Percentiles rank a stretch among this genome's conserved stretches.
These are phyloP conservation scores for Mycena sp. DNA, from an alignment of 1,284 basidiomycete species.

Conservation along the genomic window DNA sequence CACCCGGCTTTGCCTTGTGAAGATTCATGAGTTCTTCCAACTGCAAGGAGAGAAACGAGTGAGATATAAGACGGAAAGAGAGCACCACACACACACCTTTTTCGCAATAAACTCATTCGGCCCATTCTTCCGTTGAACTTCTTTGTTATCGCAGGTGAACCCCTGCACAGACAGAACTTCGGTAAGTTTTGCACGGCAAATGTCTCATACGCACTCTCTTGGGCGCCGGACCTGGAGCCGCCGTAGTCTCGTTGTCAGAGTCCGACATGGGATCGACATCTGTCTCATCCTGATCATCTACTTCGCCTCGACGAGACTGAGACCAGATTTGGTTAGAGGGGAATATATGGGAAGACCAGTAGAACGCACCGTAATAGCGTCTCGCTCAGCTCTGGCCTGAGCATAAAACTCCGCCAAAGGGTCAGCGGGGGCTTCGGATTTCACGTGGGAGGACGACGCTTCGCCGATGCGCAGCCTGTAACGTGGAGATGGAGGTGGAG, in stretches of 20 bases:
- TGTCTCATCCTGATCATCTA: constrained; percentile 9
- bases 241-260: constrained; percentile 32
- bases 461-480: background rate
- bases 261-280: constrained; percentile 24
- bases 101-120: constrained; percentile 54
- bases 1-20: constrained; percentile 62
- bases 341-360: constrained; percentile 20
- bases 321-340: constrained; percentile 1
- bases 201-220: constrained; percentile 36
- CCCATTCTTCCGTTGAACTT: constrained; percentile 34
- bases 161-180: constrained; percentile 47
- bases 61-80: background rate
- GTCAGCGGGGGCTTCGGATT: constrained; percentile 46
- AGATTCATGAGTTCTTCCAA: constrained; percentile 68
- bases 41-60: constrained; percentile 46
- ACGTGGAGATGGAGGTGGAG: too few relatives aligned
- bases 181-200: background rate
- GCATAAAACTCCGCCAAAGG: constrained; percentile 72
- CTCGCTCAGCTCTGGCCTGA: constrained; percentile 58
- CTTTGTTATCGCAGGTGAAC: constrained; percentile 68
- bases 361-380: constrained; percentile 51
- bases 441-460: constrained; percentile 12
- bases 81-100: constrained; percentile 10
- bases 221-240: constrained; percentile 23
- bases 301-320: constrained; percentile 9